Base-by-base conservation (phyloP, 2,329 filamentous ascomycete genomes). In the Ceratocystis colombiana region DNA sequence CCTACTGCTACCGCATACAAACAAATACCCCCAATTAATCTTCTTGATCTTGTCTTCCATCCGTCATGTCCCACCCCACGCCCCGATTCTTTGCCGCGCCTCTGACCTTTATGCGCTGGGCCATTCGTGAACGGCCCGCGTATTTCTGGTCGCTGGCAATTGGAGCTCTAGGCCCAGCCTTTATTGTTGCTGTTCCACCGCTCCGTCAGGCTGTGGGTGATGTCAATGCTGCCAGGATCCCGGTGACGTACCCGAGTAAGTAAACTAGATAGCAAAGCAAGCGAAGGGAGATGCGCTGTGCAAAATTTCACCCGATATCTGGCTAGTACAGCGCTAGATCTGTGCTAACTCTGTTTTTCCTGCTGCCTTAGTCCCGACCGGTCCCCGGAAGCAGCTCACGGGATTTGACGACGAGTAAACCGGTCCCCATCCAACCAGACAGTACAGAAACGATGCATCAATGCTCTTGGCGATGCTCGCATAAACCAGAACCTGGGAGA, bases 171-270 rank as follows among this genome's bases (percentile, higher is more conserved):
- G 91, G 91, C 10, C 94, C 93, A 45, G 76, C 88, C 67, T 78
- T 84, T 67, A 79, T 96, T 69, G 75, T 88, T 68, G 80, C 82
- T 66, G 87, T 90, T 0, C 91, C 92, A 55, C 88, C 90, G 61
- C 79, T 95, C 71, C 81, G 92, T 75, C 78, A 79, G 69, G 80
- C 79, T 70, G 76, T 96, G 67, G 92, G 92, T 71, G 90, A 96
- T 74, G 78, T 85, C 71, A 82, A 86, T 71, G 83, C 88, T 69
- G 79, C 84, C 70, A 83, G 80, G 67, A 86, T 97, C 70, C 94
- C 94, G 41, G 78, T 92, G 76, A 95, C 91, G 74, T 99, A 97
- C 80, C 94, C 94, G 68, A 84, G 93, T 97, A 84, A 75, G 90
- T 83, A 45, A 41, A 12, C 37, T 12, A 12, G 10, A 41, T 15